These are phyloP conservation scores for Trametes versicolor DNA, from an alignment of 1,284 basidiomycete genomes.

Conservation along the genomic window DNA sequence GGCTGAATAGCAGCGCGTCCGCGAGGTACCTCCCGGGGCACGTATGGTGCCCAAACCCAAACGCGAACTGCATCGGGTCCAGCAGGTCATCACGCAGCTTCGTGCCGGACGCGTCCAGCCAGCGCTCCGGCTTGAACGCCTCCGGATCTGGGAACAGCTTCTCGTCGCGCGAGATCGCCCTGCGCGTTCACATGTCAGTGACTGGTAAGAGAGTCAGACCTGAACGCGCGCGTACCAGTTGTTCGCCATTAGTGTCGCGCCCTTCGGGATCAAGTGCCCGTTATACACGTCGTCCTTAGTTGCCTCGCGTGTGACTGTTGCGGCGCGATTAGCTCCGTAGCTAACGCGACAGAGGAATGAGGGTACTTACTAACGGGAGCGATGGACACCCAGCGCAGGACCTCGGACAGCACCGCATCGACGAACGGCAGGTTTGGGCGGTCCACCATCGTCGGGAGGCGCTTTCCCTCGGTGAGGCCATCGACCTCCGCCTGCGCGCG, in stretches of 20 bases:
- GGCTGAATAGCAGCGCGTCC: conserved; percentile 35
- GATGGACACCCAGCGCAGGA: conserved; percentile 47
- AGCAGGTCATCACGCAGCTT: conserved; percentile 32
- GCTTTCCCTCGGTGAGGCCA: conserved; percentile 39
- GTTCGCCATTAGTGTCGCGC: conserved; percentile 41
- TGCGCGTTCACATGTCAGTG: background rate
- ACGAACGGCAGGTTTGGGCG: conserved; percentile 44
- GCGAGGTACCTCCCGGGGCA: conserved; percentile 35
- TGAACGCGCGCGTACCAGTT: conserved; percentile 30
- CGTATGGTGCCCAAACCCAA: conserved; percentile 32
- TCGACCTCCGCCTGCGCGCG: conserved; percentile 49
- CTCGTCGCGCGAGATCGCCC: conserved; percentile 36
- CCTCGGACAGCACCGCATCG: conserved; percentile 45
- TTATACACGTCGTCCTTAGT: conserved; percentile 42
- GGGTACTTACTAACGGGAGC: conserved; percentile 37
- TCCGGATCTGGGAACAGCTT: conserved; percentile 35
- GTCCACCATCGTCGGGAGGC: conserved; percentile 48
- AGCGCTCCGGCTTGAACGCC: conserved; percentile 34
- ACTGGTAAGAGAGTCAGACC: background rate
- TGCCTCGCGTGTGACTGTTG: conserved; percentile 37
- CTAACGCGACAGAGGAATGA: background rate
- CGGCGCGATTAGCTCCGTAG: background rate
- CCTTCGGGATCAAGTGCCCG: conserved; percentile 41
- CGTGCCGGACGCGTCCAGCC: conserved; percentile 26
- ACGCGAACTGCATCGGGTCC: conserved; percentile 44